Base-by-base conservation (phyloP, 306 rosid genomes). In the Pterocarpus santalinus region DNA sequence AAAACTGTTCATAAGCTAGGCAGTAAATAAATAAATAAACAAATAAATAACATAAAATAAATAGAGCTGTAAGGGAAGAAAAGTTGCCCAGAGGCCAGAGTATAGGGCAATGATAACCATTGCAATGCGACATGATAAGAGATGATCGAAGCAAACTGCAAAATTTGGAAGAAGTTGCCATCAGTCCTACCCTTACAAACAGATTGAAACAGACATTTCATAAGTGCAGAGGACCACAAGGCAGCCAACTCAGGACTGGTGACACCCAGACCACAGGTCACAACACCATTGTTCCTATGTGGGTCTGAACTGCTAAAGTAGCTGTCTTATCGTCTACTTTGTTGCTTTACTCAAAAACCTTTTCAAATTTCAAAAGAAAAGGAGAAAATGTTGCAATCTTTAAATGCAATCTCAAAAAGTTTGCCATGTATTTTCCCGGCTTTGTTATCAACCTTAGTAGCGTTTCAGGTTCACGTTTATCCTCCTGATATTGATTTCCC, bases 181-280 rank as follows among this genome's bases (percentile, higher is more conserved):
- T 81, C 44, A 78, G 39, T 28, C 41, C n/a, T 47, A 56, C 52
- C 58, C 80, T 80, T 33, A 73, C 55, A 38, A 83, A 77, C 81
- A 81, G 84, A 87, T 73, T 74, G 87, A 84, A 87, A 75, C 13
- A 73, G 90, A 87, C 88, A 87, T 17, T n/a, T 61, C 83, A 83
- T 49, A n/a, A 12, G 72, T 13, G 58, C 1, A 13, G 8, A 70
- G 90, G 87, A 87, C 90, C 90, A 84, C 90, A 61, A 32, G 57
- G 65, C 17, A 73, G 61, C 85, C 39, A 83, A 79, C 58, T 28
- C 13, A 30, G 49, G 53, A 41, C 76, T 17, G 16, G 51, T 30
- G 49, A 67, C 81, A 80, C 65, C 39, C 30, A 72, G 35, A 66
- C 46, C 67, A 68, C 78, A 80, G 67, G 56, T 69, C 86, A 81